Percentiles rank a stretch among this genome's conserved stretches.
phyloP scores from a whole-genome alignment of 1,139 yeast species.

The Debaryomyces robertsiae region DNA sequence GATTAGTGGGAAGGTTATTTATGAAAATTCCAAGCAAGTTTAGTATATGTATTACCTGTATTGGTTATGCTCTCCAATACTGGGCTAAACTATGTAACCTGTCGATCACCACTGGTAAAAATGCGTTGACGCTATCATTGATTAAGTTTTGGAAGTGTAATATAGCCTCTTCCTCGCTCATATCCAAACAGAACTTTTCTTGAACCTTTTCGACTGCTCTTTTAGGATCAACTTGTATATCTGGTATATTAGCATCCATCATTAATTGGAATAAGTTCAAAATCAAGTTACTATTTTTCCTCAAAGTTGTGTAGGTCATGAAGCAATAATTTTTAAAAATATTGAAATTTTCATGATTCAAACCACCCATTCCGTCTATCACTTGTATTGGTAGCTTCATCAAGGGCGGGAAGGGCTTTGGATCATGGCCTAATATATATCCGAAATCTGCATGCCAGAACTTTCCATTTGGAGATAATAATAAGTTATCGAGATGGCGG shows the following conservation, averaged over 20 bases:
- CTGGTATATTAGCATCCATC: constrained; percentile 94
- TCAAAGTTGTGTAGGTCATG: constrained; percentile 85
- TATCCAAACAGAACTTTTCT: constrained; percentile 89
- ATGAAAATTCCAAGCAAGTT: neutral
- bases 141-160: constrained; percentile 91
- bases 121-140: constrained; percentile 91
- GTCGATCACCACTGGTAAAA: constrained; percentile 92
- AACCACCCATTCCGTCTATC: constrained; percentile 97
- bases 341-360: constrained; percentile 78
- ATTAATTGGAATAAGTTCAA: constrained; percentile 88
- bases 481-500: constrained; percentile 87
- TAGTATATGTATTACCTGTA: neutral
- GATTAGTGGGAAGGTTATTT: too few species aligned
- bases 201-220: constrained; percentile 86
- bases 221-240: constrained; percentile 70
- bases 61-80: constrained; percentile 82
- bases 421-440: constrained; percentile 92
- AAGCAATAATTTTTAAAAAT: constrained; percentile 91
- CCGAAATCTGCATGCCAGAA: constrained; percentile 99
- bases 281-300: constrained; percentile 88
- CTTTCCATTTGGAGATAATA: constrained; percentile 73
- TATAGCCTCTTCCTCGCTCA: constrained; percentile 95
- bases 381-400: constrained; percentile 98
- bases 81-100: constrained; percentile 94
- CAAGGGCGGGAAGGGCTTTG: constrained; percentile 97